These are phyloP conservation scores for Sphaerulina vaccinii DNA, from an alignment of 2,329 filamentous ascomycete genomes.

Conservation along the genomic window DNA sequence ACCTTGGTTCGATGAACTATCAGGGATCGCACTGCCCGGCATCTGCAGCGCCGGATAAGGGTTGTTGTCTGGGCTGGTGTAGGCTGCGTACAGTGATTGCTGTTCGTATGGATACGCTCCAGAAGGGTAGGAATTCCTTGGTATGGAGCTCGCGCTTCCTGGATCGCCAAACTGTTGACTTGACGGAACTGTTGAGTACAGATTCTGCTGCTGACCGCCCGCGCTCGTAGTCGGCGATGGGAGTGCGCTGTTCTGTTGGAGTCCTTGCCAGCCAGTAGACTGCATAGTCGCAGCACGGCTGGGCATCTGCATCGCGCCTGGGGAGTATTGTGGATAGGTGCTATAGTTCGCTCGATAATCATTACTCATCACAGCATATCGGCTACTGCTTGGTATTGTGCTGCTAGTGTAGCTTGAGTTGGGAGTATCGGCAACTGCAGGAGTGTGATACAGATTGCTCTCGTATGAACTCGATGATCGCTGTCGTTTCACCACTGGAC, in stretches of 20 bases:
- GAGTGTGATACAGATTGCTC: constrained; percentile 19
- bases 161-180: constrained; percentile 23
- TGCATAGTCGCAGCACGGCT: constrained; percentile 19
- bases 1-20: constrained; percentile 10
- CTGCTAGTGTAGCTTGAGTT: constrained; percentile 18
- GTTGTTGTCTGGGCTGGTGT: not conserved
- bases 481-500: constrained; percentile 28
- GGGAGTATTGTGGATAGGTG: constrained; percentile 22
- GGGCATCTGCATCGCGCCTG: constrained; percentile 14
- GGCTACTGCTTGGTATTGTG: constrained; percentile 21
- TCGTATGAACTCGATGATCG: constrained; percentile 31
- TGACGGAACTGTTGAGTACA: constrained; percentile 11
- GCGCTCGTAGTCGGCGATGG: constrained; percentile 22
- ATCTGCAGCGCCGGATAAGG: constrained; percentile 19
- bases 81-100: constrained; percentile 14
- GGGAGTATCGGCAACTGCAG: constrained; percentile 15
- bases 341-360: constrained; percentile 18
- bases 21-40: constrained; percentile 15
- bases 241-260: constrained; percentile 15
- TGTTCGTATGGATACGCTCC: constrained; percentile 17
- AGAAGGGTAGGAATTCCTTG: constrained; percentile 16
- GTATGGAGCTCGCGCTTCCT: constrained; percentile 21
- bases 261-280: constrained; percentile 6
- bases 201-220: constrained; percentile 18
- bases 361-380: constrained; percentile 12